Evolutionary conservation across 495 filamentous ascomycete genomes (phyloP).

Genomic region (Hypoxylon trugodes): DNA sequence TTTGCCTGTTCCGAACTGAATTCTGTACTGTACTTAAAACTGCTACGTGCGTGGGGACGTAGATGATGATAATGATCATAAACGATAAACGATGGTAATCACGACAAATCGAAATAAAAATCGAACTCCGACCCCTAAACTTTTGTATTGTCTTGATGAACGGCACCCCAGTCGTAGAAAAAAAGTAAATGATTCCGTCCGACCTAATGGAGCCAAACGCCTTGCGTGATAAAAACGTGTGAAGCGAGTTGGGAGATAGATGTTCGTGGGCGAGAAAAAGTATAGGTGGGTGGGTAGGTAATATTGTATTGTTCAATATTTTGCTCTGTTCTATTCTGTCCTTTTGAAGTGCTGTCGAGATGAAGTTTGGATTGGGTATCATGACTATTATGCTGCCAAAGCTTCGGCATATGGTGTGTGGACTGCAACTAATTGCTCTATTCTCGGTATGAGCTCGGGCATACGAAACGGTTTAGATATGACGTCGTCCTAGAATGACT

Average conservation of each 20-base stretch:
- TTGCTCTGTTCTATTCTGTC: background rate
- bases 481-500: conserved; percentile 70
- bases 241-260: conserved; percentile 25
- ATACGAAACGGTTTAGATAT: conserved; percentile 84
- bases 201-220: conserved; percentile 31
- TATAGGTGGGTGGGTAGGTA: background rate
- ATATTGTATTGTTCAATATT: background rate
- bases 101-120: conserved; percentile 3
- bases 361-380: background rate
- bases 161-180: conserved; percentile 14
- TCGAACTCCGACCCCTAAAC: conserved; percentile 17
- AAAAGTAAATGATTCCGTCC: conserved; percentile 14
- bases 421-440: conserved; percentile 58
- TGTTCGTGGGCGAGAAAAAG: too few species aligned
- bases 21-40: too few species aligned
- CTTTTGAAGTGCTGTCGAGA: background rate
- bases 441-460: conserved; percentile 73
- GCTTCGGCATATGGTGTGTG: conserved; percentile 30
- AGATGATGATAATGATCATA: conserved; percentile 5
- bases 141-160: conserved; percentile 26
- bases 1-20: background rate
- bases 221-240: conserved; percentile 34
- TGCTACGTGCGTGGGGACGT: conserved; percentile 4
- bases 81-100: background rate
- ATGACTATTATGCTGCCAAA: conserved; percentile 20